Conservation (phyloP, 495 filamentous ascomycete species). For the Podospora australis region DNA sequence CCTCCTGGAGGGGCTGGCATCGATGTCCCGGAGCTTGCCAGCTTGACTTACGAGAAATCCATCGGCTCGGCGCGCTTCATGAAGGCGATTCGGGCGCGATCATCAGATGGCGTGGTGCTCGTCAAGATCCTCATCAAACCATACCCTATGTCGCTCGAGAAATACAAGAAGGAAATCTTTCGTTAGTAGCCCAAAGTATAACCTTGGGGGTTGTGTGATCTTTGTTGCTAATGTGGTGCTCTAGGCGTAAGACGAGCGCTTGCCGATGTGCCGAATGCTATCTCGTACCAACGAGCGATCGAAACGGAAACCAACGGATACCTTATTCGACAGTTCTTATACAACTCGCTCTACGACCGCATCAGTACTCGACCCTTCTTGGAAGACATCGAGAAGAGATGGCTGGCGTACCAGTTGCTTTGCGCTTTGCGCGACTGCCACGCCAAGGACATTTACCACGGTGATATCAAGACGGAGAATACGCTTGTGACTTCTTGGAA, state of each 20-base stretch:
- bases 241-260: slow-evolving; percentile 75
- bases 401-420: slow-evolving; percentile 93
- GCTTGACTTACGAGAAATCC: slow-evolving; percentile 85
- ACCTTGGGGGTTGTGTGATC: background rate
- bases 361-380: slow-evolving; percentile 95
- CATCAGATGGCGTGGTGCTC: slow-evolving; percentile 82
- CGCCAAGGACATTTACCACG: slow-evolving; percentile 83
- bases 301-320: slow-evolving; percentile 89
- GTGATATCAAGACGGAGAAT: slow-evolving; percentile 98
- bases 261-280: slow-evolving; percentile 79
- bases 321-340: slow-evolving; percentile 91
- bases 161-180: slow-evolving; percentile 67
- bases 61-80: slow-evolving; percentile 93
- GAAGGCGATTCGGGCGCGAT: slow-evolving; percentile 87
- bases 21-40: slow-evolving; percentile 84
- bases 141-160: slow-evolving; percentile 67
- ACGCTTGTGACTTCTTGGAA: slow-evolving; percentile 97
- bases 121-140: slow-evolving; percentile 95
- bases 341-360: slow-evolving; percentile 95
- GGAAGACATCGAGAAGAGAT: slow-evolving; percentile 97
- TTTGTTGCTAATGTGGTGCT: slow-evolving; percentile 13
- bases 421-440: slow-evolving; percentile 92
- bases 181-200: slow-evolving; percentile 43
- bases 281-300: slow-evolving; percentile 81
- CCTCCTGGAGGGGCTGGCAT: slow-evolving; percentile 87